Base-by-base conservation (phyloP, 1,139 yeast genomes). In the Kodamaea suecica region DNA sequence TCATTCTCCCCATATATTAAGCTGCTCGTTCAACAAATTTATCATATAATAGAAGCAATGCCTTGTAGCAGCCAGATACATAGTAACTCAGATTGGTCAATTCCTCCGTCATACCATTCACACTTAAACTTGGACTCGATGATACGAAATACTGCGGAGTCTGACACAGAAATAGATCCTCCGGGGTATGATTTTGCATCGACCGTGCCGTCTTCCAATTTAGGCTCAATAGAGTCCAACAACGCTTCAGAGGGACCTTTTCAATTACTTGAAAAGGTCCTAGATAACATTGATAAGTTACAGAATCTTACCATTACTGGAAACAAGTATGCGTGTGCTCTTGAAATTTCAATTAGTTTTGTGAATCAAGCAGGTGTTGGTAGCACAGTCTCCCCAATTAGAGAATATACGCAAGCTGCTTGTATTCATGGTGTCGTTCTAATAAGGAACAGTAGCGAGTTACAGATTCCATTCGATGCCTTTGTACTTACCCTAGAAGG, bases 51-150 rank as follows among this genome's bases (percentile, higher is more conserved):
- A n/a, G n/a, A n/a, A n/a, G n/a, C n/a, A n/a, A n/a, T n/a, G n/a
- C n/a, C n/a, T n/a, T n/a, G n/a, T n/a, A n/a, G n/a, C n/a, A n/a
- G n/a, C n/a, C n/a, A n/a, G n/a, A n/a, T n/a, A 19, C 21, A 6
- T 19, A 9, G 21, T 6, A 47, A 44, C 14, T 44, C 42, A 7
- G 28, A 60, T 12, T 58, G 64, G 62, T 53, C 50, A 31, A 61
- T 59, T 19, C 42, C 59, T 10, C 65, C 65, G 1, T 57, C 63
- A 16, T 59, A 59, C 43, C 50, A 51, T 13, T 47, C 56, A 52
- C 41, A 42, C 35, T 41, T 42, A 12, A 46, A 34, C 31, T n/a
- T n/a, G n/a, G n/a, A n/a, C n/a, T n/a, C n/a, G n/a, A n/a, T n/a
- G n/a, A n/a, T n/a, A n/a, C n/a, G n/a, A n/a, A n/a, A n/a, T n/a